phyloP scores from a whole-genome alignment of 1,284 basidiomycete genomes.

The Leccinum fallax region DNA sequence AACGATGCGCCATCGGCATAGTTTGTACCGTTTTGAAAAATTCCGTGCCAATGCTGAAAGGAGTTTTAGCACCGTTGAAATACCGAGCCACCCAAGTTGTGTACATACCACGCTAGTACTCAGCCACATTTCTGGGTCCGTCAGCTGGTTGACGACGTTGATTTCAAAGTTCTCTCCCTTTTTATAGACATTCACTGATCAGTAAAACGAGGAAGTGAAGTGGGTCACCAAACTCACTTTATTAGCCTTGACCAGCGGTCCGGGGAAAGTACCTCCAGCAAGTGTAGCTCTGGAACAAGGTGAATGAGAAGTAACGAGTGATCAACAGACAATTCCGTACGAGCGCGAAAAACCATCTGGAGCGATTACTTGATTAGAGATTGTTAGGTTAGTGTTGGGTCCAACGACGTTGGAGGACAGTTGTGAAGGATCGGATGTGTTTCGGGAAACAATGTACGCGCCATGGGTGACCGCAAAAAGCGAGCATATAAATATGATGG shows the following conservation, averaged over 20 bases:
- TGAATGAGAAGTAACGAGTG: neutral
- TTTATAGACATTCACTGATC: slow-evolving; percentile 37
- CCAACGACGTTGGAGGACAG: slow-evolving; percentile 22
- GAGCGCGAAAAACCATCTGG: slow-evolving; percentile 45
- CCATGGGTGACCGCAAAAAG: neutral
- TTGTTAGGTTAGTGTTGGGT: slow-evolving; percentile 34
- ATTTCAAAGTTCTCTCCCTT: slow-evolving; percentile 28
- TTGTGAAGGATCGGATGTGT: neutral
- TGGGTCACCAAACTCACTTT: slow-evolving; percentile 24
- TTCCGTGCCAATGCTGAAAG: slow-evolving; percentile 41
- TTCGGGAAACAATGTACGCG: neutral
- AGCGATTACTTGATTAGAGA: slow-evolving; percentile 39
- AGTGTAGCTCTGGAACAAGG: slow-evolving; percentile 17
- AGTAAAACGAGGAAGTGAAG: neutral
- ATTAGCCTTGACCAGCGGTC: slow-evolving; percentile 37
- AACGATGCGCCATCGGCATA: slow-evolving; percentile 30
- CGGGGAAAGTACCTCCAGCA: slow-evolving; percentile 39
- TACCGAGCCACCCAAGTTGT: slow-evolving; percentile 19
- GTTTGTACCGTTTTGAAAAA: slow-evolving; percentile 33
- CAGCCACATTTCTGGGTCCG: slow-evolving; percentile 32
- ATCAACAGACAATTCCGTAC: slow-evolving; percentile 25
- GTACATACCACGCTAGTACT: slow-evolving; percentile 35
- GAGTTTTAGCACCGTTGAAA: slow-evolving; percentile 25
- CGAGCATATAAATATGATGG: neutral
- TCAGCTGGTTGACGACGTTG: slow-evolving; percentile 34